Conservation (phyloP, 805 yeast species). For the Teunomyces stri region DNA sequence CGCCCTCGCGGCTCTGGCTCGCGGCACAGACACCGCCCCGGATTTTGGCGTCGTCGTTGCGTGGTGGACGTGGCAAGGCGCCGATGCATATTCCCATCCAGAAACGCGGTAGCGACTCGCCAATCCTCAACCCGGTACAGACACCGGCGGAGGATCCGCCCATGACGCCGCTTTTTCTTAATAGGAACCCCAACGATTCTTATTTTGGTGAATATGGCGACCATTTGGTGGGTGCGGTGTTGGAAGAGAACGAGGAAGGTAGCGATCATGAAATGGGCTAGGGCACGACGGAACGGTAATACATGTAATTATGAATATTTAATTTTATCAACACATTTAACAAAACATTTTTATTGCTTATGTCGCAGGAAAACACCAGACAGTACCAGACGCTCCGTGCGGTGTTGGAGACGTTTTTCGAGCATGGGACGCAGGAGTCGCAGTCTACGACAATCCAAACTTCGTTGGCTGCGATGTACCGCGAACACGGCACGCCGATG, state of each 20-base stretch:
- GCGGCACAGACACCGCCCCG: constrained; percentile 54
- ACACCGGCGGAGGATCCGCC: constrained; percentile 43
- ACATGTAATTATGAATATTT: not conserved
- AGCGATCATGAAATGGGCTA: constrained; percentile 1
- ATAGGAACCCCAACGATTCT: constrained; percentile 8
- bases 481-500: constrained; percentile 30
- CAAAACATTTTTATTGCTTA: too few relatives aligned
- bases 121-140: constrained; percentile 39
- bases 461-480: constrained; percentile 14
- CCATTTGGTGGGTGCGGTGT: constrained; percentile 3
- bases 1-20: constrained; percentile 55
- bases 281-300: not conserved
- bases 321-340: too few relatives aligned
- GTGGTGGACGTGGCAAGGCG: not conserved
- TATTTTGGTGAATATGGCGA: constrained; percentile 10
- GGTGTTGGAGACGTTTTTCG: constrained; percentile 35
- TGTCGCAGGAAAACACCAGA: constrained; percentile 8
- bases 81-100: constrained; percentile 10
- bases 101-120: constrained; percentile 15
- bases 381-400: constrained; percentile 29
- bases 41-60: constrained; percentile 17
- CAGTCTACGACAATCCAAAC: constrained; percentile 15
- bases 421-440: constrained; percentile 11
- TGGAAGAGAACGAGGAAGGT: constrained; percentile 9
- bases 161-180: constrained; percentile 38